Evolutionary conservation across 306 rosid genomes (phyloP).

Genomic region (Oxytropis ochrocephala): DNA sequence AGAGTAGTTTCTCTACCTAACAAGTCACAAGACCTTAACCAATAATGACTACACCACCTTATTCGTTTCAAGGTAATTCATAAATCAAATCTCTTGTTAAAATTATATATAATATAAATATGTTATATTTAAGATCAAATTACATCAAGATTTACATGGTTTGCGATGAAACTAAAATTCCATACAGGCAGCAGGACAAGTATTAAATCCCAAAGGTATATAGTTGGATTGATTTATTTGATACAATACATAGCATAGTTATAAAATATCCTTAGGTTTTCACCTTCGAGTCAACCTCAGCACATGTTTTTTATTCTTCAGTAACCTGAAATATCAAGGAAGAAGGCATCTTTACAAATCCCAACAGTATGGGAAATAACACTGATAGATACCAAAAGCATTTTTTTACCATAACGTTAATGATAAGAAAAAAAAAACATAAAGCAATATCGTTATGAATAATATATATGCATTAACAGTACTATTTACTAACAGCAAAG

Average conservation of each 20-base stretch:
- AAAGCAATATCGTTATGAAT: not conserved
- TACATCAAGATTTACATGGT: not conserved
- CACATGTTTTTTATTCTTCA: constrained; percentile 6
- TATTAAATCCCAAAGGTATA: not conserved
- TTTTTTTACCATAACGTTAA: not conserved
- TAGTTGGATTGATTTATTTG: constrained; percentile 28
- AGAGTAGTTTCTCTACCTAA: too few species aligned
- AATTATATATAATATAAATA: too few species aligned
- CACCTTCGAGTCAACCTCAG: not conserved
- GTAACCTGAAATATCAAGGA: constrained; percentile 20
- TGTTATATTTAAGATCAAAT: not conserved
- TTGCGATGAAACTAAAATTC: not conserved
- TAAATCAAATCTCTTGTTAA: too few species aligned
- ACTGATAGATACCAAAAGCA: not conserved
- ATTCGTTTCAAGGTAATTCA: too few species aligned
- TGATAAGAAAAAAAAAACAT: not conserved
- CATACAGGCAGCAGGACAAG: not conserved
- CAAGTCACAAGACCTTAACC: too few species aligned
- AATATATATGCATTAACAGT: not conserved
- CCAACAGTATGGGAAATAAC: not conserved
- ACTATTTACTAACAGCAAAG: not conserved
- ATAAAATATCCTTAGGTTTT: not conserved
- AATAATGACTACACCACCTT: too few species aligned
- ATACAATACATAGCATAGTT: constrained; percentile 13
- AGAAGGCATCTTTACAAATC: not conserved